These are phyloP conservation scores for Pseudonitzschia delicatissima DNA, from an alignment of 108 stramenopile genomes.

Conservation along the genomic window DNA sequence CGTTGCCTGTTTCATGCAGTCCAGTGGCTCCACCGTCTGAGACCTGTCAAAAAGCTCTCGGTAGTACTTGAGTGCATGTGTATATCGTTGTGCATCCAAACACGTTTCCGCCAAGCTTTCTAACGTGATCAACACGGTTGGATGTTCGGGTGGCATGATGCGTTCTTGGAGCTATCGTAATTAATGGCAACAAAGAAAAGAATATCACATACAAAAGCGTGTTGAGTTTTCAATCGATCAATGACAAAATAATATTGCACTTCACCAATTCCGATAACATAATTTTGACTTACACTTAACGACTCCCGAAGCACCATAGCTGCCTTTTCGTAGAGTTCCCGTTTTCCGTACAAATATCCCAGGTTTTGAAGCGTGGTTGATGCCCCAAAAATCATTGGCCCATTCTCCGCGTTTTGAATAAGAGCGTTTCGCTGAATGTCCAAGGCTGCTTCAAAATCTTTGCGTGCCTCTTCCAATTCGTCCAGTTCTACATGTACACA, in stretches of 20 bases:
- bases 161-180: slow-evolving; percentile 44
- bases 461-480: slow-evolving; percentile 40
- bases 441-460: slow-evolving; percentile 49
- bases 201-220: not conserved
- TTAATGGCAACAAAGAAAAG: not conserved
- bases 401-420: slow-evolving; percentile 41
- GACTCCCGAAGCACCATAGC: slow-evolving; percentile 44
- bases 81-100: slow-evolving; percentile 11
- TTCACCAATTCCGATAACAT: not conserved
- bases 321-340: slow-evolving; percentile 39
- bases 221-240: not conserved
- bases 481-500: slow-evolving; percentile 57
- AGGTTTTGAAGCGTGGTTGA: slow-evolving; percentile 62
- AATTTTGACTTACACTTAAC: slow-evolving; percentile 29
- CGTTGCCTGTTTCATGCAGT: slow-evolving; percentile 27
- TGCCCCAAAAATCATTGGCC: slow-evolving; percentile 42
- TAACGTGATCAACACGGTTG: slow-evolving; percentile 42
- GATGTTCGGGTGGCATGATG: slow-evolving; percentile 31
- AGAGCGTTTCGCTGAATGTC: slow-evolving; percentile 52
- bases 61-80: slow-evolving; percentile 35
- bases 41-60: slow-evolving; percentile 36
- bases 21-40: slow-evolving; percentile 7
- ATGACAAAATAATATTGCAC: not conserved
- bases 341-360: slow-evolving; percentile 47
- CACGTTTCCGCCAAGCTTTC: slow-evolving; percentile 47